Evolutionary conservation across 345 rosid genomes (phyloP), one percentile per base, ranked within the genome.

Genomic region (Linum tenue): DNA sequence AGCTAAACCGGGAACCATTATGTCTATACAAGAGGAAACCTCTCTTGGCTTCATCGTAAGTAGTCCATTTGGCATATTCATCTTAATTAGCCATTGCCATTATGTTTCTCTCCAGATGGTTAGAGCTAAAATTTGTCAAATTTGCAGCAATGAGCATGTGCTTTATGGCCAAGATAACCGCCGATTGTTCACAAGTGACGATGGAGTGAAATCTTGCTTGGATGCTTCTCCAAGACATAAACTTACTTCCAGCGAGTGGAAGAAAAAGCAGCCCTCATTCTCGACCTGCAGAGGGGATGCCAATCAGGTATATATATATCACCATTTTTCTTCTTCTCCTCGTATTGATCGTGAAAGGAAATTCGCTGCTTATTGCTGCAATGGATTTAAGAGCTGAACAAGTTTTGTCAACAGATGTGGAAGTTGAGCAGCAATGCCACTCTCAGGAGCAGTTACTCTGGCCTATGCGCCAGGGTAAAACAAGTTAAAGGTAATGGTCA

Each of bases 391-490:
- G 31, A 22, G 31, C 31, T 22, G 31, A 22, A 22, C 31, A 22
- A 22, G 31, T 22, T 22, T 22, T 60, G 40, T 68, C 11, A 41
- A 72, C 82, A 90, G 97, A 79, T 86, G 89, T 94, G 99, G 99
- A 85, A 90, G 77, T 73, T 86, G 59, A 71, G 71, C 55, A 63
- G 63, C 48, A 78, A 79, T 31, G 99, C 95, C 66, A 75, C 85
- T 37, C 82, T 94, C 12, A 37, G 74, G 56, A 90, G 84, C 74
- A 90, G 82, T 63, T 88, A 90, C 59, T 86, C 96, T 5, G 95
- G 97, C 73, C 92, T 88, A 3, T 90, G 99, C n/a, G 99, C 95
- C 0, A 65, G 67, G 7, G 68, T 84, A 61, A 80, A 83, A n/a
- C 78, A 69, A 61, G 71, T 73, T 44, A 64, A 85, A 76, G 89